phyloP scores from a whole-genome alignment of 495 filamentous ascomycete genomes.

The Achaetomiella virescens region DNA sequence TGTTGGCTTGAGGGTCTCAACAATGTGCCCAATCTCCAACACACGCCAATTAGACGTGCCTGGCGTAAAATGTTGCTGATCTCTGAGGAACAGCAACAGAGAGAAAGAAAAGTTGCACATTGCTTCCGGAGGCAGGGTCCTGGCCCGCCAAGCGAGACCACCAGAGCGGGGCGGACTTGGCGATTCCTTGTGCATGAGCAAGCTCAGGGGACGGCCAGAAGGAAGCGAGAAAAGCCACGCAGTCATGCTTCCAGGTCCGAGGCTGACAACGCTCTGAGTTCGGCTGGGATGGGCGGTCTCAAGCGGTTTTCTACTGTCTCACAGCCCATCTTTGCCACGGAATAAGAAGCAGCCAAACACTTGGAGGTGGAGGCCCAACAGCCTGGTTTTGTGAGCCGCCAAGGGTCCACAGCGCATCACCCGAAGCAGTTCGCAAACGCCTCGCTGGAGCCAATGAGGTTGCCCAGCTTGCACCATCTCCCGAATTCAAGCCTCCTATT shows the following conservation, averaged over 20 bases:
- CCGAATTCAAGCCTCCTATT: not conserved
- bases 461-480: not conserved
- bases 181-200: not conserved
- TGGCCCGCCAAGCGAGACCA: not conserved
- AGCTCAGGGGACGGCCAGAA: too few species aligned
- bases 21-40: too few species aligned
- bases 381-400: conserved; percentile 1
- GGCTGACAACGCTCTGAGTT: too few species aligned
- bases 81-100: too few species aligned
- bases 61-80: too few species aligned
- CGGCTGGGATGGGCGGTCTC: too few species aligned
- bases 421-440: not conserved
- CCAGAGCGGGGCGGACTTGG: not conserved
- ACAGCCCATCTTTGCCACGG: too few species aligned
- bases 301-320: not conserved
- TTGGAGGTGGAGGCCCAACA: conserved; percentile 5
- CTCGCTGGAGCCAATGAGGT: not conserved
- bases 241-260: too few species aligned
- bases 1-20: too few species aligned
- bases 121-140: too few species aligned
- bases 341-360: not conserved
- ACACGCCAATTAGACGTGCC: too few species aligned
- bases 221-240: too few species aligned
- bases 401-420: not conserved
- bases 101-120: not conserved